These are phyloP conservation scores for Botrytis aclada DNA, from an alignment of 2,329 filamentous ascomycete genomes.

Conservation along the genomic window DNA sequence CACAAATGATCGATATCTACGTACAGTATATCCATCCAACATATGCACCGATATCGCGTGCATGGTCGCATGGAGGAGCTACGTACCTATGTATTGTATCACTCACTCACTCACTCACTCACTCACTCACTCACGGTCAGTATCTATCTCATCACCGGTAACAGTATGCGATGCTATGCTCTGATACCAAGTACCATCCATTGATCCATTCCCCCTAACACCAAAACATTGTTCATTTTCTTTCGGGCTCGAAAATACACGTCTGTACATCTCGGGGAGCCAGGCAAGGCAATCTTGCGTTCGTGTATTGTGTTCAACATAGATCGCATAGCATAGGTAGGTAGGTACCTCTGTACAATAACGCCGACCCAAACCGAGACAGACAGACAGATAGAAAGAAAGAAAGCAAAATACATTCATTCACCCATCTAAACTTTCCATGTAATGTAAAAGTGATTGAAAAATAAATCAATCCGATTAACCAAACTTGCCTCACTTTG, in stretches of 20 bases:
- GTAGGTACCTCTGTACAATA: neutral
- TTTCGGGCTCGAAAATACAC: neutral
- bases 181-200: neutral
- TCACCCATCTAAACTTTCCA: too few relatives aligned
- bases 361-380: neutral
- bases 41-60: conserved; percentile 5
- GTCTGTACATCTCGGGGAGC: neutral
- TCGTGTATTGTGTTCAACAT: neutral
- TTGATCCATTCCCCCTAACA: neutral
- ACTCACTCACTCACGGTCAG: too few relatives aligned
- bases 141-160: neutral
- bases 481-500: neutral
- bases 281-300: neutral
- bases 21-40: neutral
- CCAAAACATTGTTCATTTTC: neutral
- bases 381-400: too few relatives aligned
- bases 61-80: neutral
- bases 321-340: neutral
- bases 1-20: neutral
- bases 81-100: neutral
- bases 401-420: neutral
- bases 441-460: too few relatives aligned
- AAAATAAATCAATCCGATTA: neutral
- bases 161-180: neutral
- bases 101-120: too few relatives aligned